phyloP scores from a whole-genome alignment of 306 rosid species.

The Castanea sativa region DNA sequence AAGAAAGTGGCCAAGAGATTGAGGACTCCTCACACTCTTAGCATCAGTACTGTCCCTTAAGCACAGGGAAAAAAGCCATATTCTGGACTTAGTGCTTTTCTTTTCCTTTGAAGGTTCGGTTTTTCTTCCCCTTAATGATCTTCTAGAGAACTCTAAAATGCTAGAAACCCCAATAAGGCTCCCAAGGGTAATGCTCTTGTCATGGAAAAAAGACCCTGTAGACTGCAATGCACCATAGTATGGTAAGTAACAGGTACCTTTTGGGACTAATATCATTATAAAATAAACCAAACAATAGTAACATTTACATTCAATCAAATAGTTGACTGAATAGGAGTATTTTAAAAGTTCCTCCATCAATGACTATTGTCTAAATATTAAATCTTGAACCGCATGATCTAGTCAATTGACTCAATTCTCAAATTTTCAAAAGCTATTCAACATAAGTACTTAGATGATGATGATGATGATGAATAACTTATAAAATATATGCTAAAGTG shows the following conservation, averaged over 20 bases:
- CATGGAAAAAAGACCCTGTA: conserved; percentile 70
- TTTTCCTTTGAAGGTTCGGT: conserved; percentile 31
- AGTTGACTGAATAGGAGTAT: neutral
- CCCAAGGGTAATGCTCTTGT: conserved; percentile 74
- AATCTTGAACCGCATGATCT: neutral
- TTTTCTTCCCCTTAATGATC: conserved; percentile 55
- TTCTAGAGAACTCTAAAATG: conserved; percentile 59
- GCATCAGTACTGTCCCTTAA: conserved; percentile 35
- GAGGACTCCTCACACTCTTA: conserved; percentile 19
- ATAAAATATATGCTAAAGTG: neutral
- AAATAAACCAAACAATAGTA: no score
- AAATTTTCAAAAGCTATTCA: neutral
- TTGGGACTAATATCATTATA: neutral
- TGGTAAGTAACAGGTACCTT: neutral
- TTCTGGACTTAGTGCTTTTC: conserved; percentile 30
- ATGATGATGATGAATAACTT: neutral
- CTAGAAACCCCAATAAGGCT: conserved; percentile 67
- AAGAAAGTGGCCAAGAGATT: conserved; percentile 53
- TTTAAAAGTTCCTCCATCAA: no score
- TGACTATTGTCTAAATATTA: no score
- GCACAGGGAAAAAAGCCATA: conserved; percentile 42
- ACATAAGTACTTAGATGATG: neutral
- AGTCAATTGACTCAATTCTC: neutral
- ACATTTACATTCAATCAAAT: neutral
- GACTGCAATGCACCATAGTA: conserved; percentile 44